phyloP scores from a whole-genome alignment of 257 asterid genomes.

The Pogostemon cablin region DNA sequence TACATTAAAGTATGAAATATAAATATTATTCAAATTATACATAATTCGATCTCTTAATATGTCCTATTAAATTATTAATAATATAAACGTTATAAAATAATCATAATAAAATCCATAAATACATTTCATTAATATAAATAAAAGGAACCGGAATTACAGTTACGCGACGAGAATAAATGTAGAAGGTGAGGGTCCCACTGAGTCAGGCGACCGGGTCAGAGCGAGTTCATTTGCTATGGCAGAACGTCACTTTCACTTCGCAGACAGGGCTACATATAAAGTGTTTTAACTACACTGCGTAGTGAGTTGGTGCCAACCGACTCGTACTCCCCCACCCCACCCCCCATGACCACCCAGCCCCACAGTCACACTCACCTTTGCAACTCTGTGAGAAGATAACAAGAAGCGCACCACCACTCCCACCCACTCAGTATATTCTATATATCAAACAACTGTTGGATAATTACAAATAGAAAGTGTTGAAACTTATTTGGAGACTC shows the following conservation, averaged over 20 bases:
- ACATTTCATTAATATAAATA: background rate
- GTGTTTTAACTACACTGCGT: background rate
- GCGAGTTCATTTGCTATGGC: conserved; percentile 16
- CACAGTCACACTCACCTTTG: conserved; percentile 34
- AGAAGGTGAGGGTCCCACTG: conserved; percentile 19
- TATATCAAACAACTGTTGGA: background rate
- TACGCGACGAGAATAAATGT: background rate
- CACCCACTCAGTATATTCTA: conserved; percentile 43
- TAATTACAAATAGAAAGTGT: conserved; percentile 26
- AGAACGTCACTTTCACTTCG: conserved; percentile 39
- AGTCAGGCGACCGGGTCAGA: conserved; percentile 29
- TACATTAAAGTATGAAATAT: too few relatives aligned
- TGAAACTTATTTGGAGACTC: conserved; percentile 31
- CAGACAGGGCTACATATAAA: background rate
- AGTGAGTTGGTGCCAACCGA: conserved; percentile 21
- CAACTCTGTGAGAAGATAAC: conserved; percentile 28
- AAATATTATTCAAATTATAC: too few relatives aligned
- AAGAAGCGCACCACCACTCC: conserved; percentile 24
- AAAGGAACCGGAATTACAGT: background rate
- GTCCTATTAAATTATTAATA: too few relatives aligned
- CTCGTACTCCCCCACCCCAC: background rate
- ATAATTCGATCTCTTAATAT: too few relatives aligned
- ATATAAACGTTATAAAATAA: too few relatives aligned
- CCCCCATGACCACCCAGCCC: conserved; percentile 30
- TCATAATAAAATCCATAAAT: background rate